Base-by-base conservation (phyloP, 208 protist genomes). In the Trypanosomatidae sp. region DNA sequence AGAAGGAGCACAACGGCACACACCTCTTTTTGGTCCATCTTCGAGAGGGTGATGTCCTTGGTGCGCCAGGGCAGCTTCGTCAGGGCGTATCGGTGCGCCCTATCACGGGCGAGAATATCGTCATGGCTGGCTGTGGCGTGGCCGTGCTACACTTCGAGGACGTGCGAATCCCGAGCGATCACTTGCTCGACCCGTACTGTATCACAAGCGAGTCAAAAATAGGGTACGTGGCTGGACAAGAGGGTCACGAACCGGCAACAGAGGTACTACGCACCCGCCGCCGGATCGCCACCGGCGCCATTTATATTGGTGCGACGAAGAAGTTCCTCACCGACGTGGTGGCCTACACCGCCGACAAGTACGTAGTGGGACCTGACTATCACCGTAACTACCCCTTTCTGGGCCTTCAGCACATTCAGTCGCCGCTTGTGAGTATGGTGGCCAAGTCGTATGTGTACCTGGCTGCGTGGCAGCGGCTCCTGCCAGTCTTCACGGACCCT, bases 371-470 rank as follows among this genome's bases (percentile, higher is more conserved):
- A 43, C 87, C 88, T 41, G 85, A 92, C 66, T 81, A 86, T 59
- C 68, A 73, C 22, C 85, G 90, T n/a, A 94, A 92, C 80, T 93
- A 94, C 71, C 90, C 92, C 8, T 92, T 88, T 68, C 82, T 95
- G 58, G 92, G 92, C 17, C 79, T 97, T 6, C 92, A 97, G 72
- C 89, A 97, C 66, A 86, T 97, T 47, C 92, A 97, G 68, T 91
- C 89, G 1, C 86, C 90, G 25, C 82, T 97, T 44, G 92, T 97
- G 62, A 84, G 87, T 65, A 74, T 92, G 49, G 56, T 94, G 56
- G 87, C 79, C 6, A 92, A 93, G 75, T 82, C 79, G 30, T 97
- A 88, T 72, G 84, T 92, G 53, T 94, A 95, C 66, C 71, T 94
- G 44, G 65, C 80, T 36, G 76, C 75, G 50, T 97, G 88, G 88